Evolutionary conservation across 2,329 filamentous ascomycete genomes (phyloP), one percentile per base, ranked within the genome.

Genomic region (Ilyonectria sp.): DNA sequence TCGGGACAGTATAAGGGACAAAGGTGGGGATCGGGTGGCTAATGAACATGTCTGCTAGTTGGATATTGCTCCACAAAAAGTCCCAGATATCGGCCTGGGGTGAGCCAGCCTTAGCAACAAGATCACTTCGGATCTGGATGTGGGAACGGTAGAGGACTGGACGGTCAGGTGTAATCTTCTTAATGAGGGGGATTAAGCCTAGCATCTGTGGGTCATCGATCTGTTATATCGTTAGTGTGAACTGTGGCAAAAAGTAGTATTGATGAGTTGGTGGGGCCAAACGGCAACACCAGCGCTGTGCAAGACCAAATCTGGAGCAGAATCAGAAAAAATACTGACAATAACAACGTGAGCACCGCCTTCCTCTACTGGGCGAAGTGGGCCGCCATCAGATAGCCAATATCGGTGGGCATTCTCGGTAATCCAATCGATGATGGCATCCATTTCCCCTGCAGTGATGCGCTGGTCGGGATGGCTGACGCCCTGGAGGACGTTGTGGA

Each of bases 121-220:
- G 85, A 75, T 96, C 93, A 68, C 90, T 90, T 63, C 93, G 89
- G 64, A 96, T 90, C 79, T 96, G 93, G 63, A 96, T 96, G 78
- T 96, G 93, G 54, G 92, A 94, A 65, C 93, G 89, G 81, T 93
- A 96, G 46, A 95, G 88, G 26, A 96, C 89, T 1, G 93, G 93
- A 13, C 93, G 88, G n/a, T 91, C 79, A 1, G 93, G 92, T 1
- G 92, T 93, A 8, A 86, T 66, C 63, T 88, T 82, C 81, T 94
- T 95, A 76, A 94, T 91, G 31, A 95, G 83, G 6, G 91, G 90
- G 61, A 95, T 93, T 37, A 96, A 83, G 7, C 88, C 89, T 2
- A 93, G 93, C 93, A 95, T 95, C 79, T 96, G 93, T 2, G 93
- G 93, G 73, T 95, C 93, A 74, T 96, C 93, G 60, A 95, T 89